Evolutionary conservation across 2,329 filamentous ascomycete species (phyloP).

Genomic region (Talaromyces sp.): DNA sequence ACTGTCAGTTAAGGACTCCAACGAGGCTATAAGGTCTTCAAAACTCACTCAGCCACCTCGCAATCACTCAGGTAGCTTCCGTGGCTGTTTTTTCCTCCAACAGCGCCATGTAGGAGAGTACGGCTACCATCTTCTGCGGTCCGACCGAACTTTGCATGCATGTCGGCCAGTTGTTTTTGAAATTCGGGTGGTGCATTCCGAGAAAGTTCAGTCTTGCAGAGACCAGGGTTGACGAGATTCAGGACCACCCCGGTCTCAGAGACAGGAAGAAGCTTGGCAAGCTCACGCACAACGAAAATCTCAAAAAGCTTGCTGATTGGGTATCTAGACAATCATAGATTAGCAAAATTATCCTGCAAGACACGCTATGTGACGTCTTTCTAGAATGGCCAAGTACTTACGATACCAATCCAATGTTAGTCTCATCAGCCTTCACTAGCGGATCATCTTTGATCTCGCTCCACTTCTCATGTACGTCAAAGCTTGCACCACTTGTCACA

Average conservation of each 20-base stretch:
- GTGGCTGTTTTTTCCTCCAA: slow-evolving; percentile 28
- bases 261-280: slow-evolving; percentile 25
- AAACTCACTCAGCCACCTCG: slow-evolving; percentile 15
- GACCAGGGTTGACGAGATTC: slow-evolving; percentile 32
- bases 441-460: slow-evolving; percentile 23
- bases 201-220: slow-evolving; percentile 27
- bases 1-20: neutral
- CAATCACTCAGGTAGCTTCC: slow-evolving; percentile 19
- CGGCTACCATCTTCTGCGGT: slow-evolving; percentile 31
- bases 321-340: slow-evolving; percentile 23
- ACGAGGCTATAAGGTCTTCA: neutral
- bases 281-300: slow-evolving; percentile 28
- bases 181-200: slow-evolving; percentile 26
- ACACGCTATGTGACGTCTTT: neutral
- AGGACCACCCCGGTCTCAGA: slow-evolving; percentile 29
- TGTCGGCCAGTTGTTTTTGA: slow-evolving; percentile 23
- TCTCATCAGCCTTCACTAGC: slow-evolving; percentile 20
- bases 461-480: slow-evolving; percentile 19
- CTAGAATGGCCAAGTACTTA: neutral
- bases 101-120: slow-evolving; percentile 29
- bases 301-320: slow-evolving; percentile 36
- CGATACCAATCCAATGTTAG: slow-evolving; percentile 18
- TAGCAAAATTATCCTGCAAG: neutral
- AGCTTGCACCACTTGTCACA: slow-evolving; percentile 23
- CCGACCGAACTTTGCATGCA: slow-evolving; percentile 23